Conservation (phyloP, 176 grass and related monocot species). For the Zoysia pacifica region DNA sequence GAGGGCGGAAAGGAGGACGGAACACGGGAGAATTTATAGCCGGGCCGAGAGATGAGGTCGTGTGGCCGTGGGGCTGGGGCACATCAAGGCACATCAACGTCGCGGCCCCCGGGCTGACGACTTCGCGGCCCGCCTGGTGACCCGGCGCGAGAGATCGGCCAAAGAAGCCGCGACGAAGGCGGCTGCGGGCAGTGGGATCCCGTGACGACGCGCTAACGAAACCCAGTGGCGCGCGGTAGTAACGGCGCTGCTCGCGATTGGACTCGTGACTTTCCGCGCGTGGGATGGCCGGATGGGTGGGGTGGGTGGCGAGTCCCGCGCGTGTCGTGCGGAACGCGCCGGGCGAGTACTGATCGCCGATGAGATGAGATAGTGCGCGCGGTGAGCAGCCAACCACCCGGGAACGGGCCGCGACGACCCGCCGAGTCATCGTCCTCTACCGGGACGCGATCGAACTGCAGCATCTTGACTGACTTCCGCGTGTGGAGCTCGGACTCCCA, state of each 20-base stretch:
- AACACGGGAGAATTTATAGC: conserved; percentile 14
- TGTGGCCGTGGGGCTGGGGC: too few species aligned
- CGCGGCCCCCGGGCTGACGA: conserved; percentile 2
- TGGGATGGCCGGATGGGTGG: neutral
- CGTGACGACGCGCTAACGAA: neutral
- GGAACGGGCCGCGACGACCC: neutral
- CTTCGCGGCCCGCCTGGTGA: neutral
- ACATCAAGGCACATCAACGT: neutral
- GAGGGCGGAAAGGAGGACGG: neutral
- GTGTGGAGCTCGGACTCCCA: neutral
- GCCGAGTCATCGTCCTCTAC: conserved; percentile 9
- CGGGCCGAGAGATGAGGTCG: neutral
- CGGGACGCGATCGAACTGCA: neutral
- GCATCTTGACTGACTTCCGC: neutral
- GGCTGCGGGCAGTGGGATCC: neutral
- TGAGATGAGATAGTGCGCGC: neutral
- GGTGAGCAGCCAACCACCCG: too few species aligned
- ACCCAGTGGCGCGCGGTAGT: neutral
- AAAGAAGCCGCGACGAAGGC: conserved; percentile 41
- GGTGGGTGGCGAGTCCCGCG: neutral
- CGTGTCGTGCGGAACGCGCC: conserved; percentile 3
- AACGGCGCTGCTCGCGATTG: conserved; percentile 12
- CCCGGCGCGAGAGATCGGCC: neutral
- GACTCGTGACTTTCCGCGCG: neutral
- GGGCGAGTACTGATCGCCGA: neutral